Evolutionary conservation across 2,329 filamentous ascomycete genomes (phyloP).

Genomic region (Aspergillus sojae): DNA sequence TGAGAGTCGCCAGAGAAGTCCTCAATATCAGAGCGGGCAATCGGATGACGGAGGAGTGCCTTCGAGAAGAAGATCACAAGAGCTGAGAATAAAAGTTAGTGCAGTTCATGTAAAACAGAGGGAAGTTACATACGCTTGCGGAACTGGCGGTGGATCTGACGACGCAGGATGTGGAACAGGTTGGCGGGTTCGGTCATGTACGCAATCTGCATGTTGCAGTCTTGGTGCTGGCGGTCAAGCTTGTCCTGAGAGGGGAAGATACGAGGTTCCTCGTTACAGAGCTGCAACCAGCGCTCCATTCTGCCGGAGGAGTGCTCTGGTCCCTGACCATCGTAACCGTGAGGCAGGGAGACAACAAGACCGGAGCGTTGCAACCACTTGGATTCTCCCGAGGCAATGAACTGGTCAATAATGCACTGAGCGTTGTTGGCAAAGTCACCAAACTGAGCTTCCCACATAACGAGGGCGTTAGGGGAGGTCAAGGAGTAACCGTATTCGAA

Average conservation of each 20-base stretch:
- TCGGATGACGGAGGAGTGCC: conserved; percentile 87
- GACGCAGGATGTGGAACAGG: conserved; percentile 91
- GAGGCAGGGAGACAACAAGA: conserved; percentile 91
- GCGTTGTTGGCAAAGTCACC: conserved; percentile 99
- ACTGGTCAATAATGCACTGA: conserved; percentile 98
- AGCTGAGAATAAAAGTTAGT: conserved; percentile 54
- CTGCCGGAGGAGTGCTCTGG: conserved; percentile 97
- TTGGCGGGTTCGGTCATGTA: conserved; percentile 98
- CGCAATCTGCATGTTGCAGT: conserved; percentile 98
- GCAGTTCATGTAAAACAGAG: neutral
- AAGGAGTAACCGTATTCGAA: conserved; percentile 99
- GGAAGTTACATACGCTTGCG: conserved; percentile 77
- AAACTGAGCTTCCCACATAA: conserved; percentile 99
- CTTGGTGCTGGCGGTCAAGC: conserved; percentile 95
- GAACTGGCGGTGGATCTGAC: conserved; percentile 99
- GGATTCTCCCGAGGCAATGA: conserved; percentile 93
- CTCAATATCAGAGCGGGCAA: conserved; percentile 85
- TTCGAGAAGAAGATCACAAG: conserved; percentile 99
- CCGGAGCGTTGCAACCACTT: conserved; percentile 99
- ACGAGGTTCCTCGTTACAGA: conserved; percentile 95
- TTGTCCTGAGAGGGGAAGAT: conserved; percentile 87
- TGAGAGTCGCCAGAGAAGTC: conserved; percentile 89
- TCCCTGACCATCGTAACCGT: conserved; percentile 97
- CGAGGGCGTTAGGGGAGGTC: conserved; percentile 92
- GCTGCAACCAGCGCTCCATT: conserved; percentile 94